phyloP scores from a whole-genome alignment of 169 alveolate species.

The Babesia gibsoni region DNA sequence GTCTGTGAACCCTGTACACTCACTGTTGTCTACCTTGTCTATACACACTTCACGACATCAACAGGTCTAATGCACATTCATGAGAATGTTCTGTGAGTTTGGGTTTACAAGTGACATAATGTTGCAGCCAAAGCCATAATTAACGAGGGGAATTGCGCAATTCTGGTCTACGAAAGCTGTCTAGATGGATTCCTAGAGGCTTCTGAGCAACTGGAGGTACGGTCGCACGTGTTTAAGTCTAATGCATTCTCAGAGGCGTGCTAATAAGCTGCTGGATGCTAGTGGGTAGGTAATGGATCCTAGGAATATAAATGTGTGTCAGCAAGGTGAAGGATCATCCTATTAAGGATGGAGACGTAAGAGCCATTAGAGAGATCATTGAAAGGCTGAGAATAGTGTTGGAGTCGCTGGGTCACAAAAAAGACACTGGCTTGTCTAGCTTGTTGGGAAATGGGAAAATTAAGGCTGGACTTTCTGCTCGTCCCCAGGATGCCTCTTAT shows the following conservation, averaged over 20 bases:
- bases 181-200: slow-evolving; percentile 4
- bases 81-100: not conserved
- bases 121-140: not conserved
- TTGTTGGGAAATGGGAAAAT: not conserved
- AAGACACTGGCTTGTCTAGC: not conserved
- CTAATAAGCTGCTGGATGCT: not conserved
- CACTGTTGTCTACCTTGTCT: too few relatives aligned
- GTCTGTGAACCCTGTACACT: too few relatives aligned
- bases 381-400: not conserved
- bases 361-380: not conserved
- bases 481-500: not conserved
- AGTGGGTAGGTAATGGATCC: not conserved
- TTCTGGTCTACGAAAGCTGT: not conserved
- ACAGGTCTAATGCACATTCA: too few relatives aligned
- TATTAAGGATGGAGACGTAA: not conserved
- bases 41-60: too few relatives aligned
- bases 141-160: not conserved
- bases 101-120: not conserved
- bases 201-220: not conserved
- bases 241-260: not conserved
- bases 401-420: not conserved
- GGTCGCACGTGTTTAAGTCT: not conserved
- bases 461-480: not conserved
- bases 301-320: not conserved
- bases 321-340: not conserved